Evolutionary conservation across 306 rosid species (phyloP), one percentile per base, ranked within the genome.

Genomic region (Sphenostylis stenocarpa): DNA sequence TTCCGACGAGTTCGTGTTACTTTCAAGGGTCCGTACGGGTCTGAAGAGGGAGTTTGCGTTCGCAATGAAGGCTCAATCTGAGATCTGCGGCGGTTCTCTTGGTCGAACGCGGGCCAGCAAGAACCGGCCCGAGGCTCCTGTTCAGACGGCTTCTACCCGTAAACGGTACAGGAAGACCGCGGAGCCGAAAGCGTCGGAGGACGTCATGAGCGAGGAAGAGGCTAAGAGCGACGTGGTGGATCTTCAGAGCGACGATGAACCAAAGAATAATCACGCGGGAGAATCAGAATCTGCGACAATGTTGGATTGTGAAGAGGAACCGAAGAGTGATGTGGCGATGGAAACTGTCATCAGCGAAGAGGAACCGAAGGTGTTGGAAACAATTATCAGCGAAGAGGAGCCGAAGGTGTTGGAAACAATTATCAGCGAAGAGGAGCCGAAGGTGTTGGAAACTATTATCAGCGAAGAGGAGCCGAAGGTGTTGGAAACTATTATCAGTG

Each of bases 171-270:
- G 71, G n/a, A 82, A 82, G 20, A 10, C 45, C 21, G 81, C 20
- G 3, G 51, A 38, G 19, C 11, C 26, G 34, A 53, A 77, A 3
- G 5, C 60, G 20, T 29, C 11, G 20, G 60, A 55, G 24, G 80
- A 65, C 39, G 77, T 11, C 4, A 57, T 83, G 80, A 86, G 91
- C 70, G 94, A 91, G 72, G 97, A 89, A 80, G 92, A 91, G 75
- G 97, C 90, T 1, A 83, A 86, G 44, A 88, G 97, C 38, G 97
- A 90, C 5, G 97, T 87, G 73, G 96, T 87, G 64, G 95, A 94
- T 66, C 73, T 83, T 29, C 57, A 51, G 19, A 86, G 96, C 77
- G 97, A 91, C 9, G 97, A 93, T 6, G 96, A 87, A 65, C 92
- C 88, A 0, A 90, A 80, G 77, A 85, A 81, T 53, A 84, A 82